Conservation (phyloP, 2,329 filamentous ascomycete genomes). For the Dactylonectria macrodidyma region DNA sequence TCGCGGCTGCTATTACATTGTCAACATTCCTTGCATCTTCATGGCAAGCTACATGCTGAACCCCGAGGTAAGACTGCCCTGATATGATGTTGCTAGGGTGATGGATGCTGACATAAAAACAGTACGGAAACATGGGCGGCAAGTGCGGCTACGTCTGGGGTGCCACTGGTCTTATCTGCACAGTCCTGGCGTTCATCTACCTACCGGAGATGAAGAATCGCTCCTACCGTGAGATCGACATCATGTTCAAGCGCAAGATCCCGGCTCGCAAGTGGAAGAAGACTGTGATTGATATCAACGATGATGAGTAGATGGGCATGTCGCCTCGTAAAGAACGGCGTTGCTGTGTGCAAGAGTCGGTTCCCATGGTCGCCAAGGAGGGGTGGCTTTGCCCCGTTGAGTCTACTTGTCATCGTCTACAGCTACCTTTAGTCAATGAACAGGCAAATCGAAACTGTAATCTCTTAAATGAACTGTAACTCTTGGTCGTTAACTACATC, state of each 20-base stretch:
- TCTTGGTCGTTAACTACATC: not conserved
- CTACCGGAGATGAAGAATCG: slow-evolving; percentile 70
- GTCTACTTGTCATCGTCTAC: not conserved
- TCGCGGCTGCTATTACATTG: slow-evolving; percentile 73
- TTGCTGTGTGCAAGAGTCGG: not conserved
- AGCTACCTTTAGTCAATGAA: not conserved
- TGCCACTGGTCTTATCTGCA: slow-evolving; percentile 69
- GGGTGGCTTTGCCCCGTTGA: not conserved
- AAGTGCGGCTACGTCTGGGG: slow-evolving; percentile 73
- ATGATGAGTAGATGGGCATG: slow-evolving; percentile 67
- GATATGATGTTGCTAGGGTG: not conserved
- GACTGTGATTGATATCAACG: slow-evolving; percentile 69
- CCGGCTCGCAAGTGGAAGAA: slow-evolving; percentile 68
- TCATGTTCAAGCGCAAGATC: slow-evolving; percentile 67
- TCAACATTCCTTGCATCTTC: slow-evolving; percentile 77
- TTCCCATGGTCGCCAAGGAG: not conserved
- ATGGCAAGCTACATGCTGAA: slow-evolving; percentile 72
- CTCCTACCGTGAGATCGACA: slow-evolving; percentile 73
- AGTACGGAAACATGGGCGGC: slow-evolving; percentile 59
- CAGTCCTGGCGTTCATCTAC: slow-evolving; percentile 61
- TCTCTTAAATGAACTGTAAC: not conserved
- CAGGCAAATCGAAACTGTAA: not conserved
- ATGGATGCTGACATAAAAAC: not conserved
- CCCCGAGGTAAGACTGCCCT: slow-evolving; percentile 55
- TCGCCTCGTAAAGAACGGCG: not conserved